Base-by-base conservation (phyloP, 352 stramenopile species). In the Phytophthora macrochlamydospora region DNA sequence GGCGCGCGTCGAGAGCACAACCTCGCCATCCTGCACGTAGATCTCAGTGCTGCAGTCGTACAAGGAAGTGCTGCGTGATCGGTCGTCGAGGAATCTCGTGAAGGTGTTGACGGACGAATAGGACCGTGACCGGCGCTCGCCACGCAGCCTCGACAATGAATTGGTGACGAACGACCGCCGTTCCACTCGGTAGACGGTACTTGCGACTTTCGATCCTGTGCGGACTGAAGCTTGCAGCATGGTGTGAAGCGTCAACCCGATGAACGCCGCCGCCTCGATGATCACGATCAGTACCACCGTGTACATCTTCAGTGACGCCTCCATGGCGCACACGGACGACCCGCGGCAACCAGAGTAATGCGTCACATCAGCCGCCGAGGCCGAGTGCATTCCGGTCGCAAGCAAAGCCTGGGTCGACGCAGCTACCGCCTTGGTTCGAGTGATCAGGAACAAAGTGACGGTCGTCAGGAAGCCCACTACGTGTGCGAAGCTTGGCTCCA, bases 401-500 rank as follows among this genome's bases (percentile, higher is more conserved):
- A 81, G 55, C n/a, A 76, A 38, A 24, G n/a, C 30, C 18, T 69
- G 61, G 2, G 54, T 53, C 6, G 52, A 62, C 4, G 28, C 40
- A 24, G 55, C 56, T 13, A 67, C 46, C n/a, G 56, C 54, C 0
- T 45, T 49, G 0, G 45, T 58, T 18, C 62, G 53, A 12, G 45
- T 71, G 37, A 71, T 53, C 7, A 43, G 29, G 51, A 71, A 74
- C 12, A 78, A 30, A 8, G 64, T 56, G 37, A 72, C 40, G 1
- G 73, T 69, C 13, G 55, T 7, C 14, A 75, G 42, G 55, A 78
- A 69, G 5, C 56, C 59, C 1, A 76, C 52, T 2, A 81, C 69
- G 13, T 81, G 73, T 3, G 65, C 73, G 48, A 81, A 73, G 40
- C 48, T 73, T 6, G 73, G 69, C 59, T 81, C 69, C 58, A 81